Percentiles rank a stretch among this genome's conserved stretches.
Evolutionary conservation across 2,329 filamentous ascomycete genomes (phyloP).

Genomic region (Fusarium austroafricanum): DNA sequence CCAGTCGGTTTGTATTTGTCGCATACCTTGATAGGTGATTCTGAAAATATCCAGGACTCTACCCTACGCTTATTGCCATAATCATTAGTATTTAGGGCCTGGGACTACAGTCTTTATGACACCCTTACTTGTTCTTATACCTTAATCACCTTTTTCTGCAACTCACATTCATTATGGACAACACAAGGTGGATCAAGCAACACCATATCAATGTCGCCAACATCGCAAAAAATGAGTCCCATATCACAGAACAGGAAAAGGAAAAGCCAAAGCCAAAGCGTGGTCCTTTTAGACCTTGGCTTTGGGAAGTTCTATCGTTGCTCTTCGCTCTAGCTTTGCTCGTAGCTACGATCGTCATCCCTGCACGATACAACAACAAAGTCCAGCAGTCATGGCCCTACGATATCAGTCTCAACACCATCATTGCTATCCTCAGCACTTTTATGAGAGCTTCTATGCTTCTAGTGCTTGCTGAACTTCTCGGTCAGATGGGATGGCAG

Average conservation of each 20-base stretch:
- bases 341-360: neutral
- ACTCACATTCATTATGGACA: neutral
- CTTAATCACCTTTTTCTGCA: too few species aligned
- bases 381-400: slow-evolving; percentile 12
- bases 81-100: too few species aligned
- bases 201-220: too few species aligned
- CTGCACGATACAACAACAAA: neutral
- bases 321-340: neutral
- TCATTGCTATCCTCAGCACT: slow-evolving; percentile 8
- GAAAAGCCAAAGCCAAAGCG: neutral
- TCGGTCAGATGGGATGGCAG: slow-evolving; percentile 9
- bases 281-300: neutral
- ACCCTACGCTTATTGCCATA: too few species aligned
- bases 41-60: too few species aligned
- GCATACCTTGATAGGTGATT: neutral
- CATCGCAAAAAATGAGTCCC: too few species aligned
- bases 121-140: too few species aligned
- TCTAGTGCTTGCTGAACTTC: slow-evolving; percentile 4
- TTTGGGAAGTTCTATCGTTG: slow-evolving; percentile 1
- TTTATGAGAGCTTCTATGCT: slow-evolving; percentile 16
- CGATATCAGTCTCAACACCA: slow-evolving; percentile 16
- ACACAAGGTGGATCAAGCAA: too few species aligned
- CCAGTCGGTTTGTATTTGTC: neutral
- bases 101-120: too few species aligned
- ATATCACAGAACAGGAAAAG: neutral